These are phyloP conservation scores for Ophiocordyceps unilateralis DNA, from an alignment of 2,329 filamentous ascomycete species.

Conservation along the genomic window DNA sequence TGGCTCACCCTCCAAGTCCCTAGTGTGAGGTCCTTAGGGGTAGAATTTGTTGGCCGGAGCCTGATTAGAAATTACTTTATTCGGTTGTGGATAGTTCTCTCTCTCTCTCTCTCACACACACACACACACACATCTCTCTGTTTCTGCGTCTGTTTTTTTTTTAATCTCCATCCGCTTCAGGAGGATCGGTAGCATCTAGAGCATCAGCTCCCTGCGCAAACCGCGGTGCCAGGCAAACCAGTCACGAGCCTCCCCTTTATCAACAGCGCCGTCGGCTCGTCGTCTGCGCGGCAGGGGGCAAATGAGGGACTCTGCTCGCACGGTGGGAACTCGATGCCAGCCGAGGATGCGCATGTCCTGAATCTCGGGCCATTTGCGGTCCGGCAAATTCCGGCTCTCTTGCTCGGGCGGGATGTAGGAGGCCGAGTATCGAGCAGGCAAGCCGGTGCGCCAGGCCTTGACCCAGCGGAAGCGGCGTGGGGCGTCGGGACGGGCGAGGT, in stretches of 20 bases:
- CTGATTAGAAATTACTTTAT: no score
- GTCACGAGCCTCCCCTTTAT: neutral
- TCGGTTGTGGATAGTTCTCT: no score
- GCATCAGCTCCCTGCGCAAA: neutral
- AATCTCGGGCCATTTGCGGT: slow-evolving; percentile 1
- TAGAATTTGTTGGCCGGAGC: no score
- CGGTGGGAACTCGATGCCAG: neutral
- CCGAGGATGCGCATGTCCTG: neutral
- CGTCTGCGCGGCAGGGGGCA: neutral
- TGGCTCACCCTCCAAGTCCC: no score
- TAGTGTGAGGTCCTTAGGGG: no score
- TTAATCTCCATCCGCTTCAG: no score
- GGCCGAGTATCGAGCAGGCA: slow-evolving; percentile 10
- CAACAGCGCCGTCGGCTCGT: neutral
- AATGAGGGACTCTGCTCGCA: neutral
- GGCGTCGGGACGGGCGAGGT: slow-evolving; percentile 8
- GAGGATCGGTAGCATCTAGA: neutral
- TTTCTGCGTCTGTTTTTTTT: no score
- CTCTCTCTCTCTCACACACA: no score
- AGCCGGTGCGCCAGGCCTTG: slow-evolving; percentile 7
- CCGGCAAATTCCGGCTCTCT: slow-evolving; percentile 2
- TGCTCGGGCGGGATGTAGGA: slow-evolving; percentile 2
- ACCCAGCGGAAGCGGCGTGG: slow-evolving; percentile 8
- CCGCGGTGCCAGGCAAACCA: neutral
- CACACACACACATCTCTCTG: no score